A percentile compares a stretch with the other conserved stretches of the same genome.
phyloP scores from a whole-genome alignment of 2,329 filamentous ascomycete species.

The Penicillium sp. region DNA sequence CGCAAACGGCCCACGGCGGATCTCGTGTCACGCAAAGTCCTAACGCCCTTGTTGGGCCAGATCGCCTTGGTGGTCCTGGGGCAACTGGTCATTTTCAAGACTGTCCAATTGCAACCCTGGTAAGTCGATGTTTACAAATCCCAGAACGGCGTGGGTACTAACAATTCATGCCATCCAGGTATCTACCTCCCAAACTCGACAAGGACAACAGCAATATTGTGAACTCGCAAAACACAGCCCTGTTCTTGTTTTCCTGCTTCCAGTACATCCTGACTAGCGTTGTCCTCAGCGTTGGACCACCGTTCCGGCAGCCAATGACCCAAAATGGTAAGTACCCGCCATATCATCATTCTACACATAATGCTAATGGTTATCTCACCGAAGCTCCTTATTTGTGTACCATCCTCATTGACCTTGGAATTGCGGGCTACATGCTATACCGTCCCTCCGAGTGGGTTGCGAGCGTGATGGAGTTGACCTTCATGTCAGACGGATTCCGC shows the following conservation, averaged over 20 bases:
- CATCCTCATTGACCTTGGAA: conserved; percentile 68
- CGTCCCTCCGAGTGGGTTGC: conserved; percentile 72
- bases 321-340: conserved; percentile 71
- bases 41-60: conserved; percentile 87
- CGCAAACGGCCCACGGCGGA: conserved; percentile 89
- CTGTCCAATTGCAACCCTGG: conserved; percentile 81
- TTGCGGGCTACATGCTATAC: conserved; percentile 82
- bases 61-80: conserved; percentile 80
- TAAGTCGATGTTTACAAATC: conserved; percentile 45
- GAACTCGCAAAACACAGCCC: conserved; percentile 90
- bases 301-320: conserved; percentile 80
- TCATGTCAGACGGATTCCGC: conserved; percentile 74
- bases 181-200: conserved; percentile 77
- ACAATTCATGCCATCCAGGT: conserved; percentile 57
- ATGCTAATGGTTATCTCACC: conserved; percentile 28
- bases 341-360: background rate
- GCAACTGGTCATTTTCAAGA: conserved; percentile 75
- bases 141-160: background rate
- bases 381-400: conserved; percentile 83
- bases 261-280: conserved; percentile 93
- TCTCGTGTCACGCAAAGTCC: conserved; percentile 88
- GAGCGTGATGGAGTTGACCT: conserved; percentile 83
- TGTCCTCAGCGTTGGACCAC: conserved; percentile 86
- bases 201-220: conserved; percentile 81
- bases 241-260: conserved; percentile 91